A percentile compares a stretch with the other conserved stretches of the same genome.
Evolutionary conservation across 202 grass and related monocot genomes (phyloP).

Genomic region (Brachypodium distachyon): DNA sequence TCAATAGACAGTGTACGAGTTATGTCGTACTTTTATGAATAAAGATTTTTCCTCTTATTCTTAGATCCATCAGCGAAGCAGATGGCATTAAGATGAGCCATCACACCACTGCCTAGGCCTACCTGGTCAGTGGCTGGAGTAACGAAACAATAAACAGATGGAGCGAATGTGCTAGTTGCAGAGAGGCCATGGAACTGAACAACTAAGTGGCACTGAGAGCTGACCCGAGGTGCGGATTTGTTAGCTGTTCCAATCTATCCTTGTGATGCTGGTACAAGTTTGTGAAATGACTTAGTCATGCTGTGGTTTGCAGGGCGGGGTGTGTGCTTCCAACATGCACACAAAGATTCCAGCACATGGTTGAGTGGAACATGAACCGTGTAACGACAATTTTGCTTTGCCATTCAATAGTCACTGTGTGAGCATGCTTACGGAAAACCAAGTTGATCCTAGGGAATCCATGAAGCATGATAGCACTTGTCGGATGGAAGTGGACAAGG

Average conservation of each 20-base stretch:
- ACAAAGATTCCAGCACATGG: neutral
- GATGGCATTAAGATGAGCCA: neutral
- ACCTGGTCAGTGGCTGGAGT: neutral
- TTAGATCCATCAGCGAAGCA: slow-evolving; percentile 15
- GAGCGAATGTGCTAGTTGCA: neutral
- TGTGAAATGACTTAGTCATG: neutral
- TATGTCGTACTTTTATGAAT: neutral
- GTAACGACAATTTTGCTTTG: neutral
- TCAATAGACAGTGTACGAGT: neutral
- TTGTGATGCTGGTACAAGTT: neutral
- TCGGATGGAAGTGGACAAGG: slow-evolving; percentile 26
- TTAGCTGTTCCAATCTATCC: neutral
- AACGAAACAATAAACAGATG: neutral
- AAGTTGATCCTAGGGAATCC: slow-evolving; percentile 29
- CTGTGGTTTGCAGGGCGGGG: slow-evolving; percentile 7
- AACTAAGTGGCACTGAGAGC: neutral
- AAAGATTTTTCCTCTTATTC: neutral
- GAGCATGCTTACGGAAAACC: slow-evolving; percentile 15
- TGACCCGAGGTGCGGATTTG: neutral
- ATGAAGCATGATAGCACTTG: slow-evolving; percentile 26
- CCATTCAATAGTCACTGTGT: neutral
- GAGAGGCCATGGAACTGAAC: neutral
- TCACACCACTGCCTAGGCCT: neutral
- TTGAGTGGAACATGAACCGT: neutral
- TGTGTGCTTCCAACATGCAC: neutral